Evolutionary conservation across 2,329 filamentous ascomycete genomes (phyloP).

Genomic region (Microdochium paspali): DNA sequence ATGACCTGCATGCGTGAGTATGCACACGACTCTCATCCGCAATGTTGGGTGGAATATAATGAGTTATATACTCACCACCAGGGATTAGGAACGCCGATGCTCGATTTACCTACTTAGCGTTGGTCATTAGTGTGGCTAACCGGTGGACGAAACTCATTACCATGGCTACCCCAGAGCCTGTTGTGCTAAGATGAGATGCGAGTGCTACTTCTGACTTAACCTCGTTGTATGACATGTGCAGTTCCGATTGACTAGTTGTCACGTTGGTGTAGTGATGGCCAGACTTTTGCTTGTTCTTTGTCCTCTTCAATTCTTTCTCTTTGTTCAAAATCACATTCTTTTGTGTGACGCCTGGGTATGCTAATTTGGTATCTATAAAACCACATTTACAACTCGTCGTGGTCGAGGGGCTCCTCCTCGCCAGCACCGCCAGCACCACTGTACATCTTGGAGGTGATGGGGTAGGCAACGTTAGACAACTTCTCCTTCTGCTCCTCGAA

Average conservation of each 20-base stretch:
- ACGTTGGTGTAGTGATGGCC: neutral
- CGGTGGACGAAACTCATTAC: too few relatives aligned
- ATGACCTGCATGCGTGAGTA: too few relatives aligned
- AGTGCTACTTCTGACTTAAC: too few relatives aligned
- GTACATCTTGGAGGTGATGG: constrained; percentile 98
- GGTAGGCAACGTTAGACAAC: constrained; percentile 91
- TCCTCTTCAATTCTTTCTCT: neutral
- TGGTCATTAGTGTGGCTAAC: too few relatives aligned
- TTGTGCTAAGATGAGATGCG: too few relatives aligned
- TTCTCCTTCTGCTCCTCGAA: constrained; percentile 99
- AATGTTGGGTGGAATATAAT: too few relatives aligned
- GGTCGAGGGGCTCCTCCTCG: constrained; percentile 59
- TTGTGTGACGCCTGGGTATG: neutral
- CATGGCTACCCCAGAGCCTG: too few relatives aligned
- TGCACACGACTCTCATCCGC: too few relatives aligned
- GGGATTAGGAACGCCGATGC: too few relatives aligned
- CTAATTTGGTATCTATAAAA: neutral
- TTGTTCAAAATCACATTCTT: neutral
- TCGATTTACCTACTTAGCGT: too few relatives aligned
- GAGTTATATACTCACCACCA: too few relatives aligned
- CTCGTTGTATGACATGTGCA: too few relatives aligned
- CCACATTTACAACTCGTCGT: constrained; percentile 66
- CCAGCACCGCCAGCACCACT: constrained; percentile 53
- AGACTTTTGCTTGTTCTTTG: neutral
- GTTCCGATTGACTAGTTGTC: neutral